phyloP scores from a whole-genome alignment of 106 monocot genomes.

The Apostasia ramifera region DNA sequence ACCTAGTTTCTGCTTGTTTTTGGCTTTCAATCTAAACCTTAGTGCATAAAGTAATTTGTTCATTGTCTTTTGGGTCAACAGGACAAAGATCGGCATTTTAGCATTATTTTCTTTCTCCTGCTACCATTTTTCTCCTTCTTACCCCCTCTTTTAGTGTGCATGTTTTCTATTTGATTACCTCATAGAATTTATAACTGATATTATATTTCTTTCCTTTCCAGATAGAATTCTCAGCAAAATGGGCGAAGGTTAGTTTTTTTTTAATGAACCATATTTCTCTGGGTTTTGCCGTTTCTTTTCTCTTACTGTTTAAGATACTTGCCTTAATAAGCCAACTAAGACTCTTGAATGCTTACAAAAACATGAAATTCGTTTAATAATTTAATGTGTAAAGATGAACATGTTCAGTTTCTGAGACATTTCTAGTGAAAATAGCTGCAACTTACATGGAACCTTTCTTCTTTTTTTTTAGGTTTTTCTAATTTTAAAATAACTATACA shows the following conservation, averaged over 20 bases:
- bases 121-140: not conserved
- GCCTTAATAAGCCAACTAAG: too few species aligned
- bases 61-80: not conserved
- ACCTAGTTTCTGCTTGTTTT: not conserved
- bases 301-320: not conserved
- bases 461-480: not conserved
- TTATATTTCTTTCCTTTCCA: slow-evolving; percentile 23
- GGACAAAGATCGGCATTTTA: not conserved
- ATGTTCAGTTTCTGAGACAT: not conserved
- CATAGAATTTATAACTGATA: slow-evolving; percentile 9
- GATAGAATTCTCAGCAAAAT: slow-evolving; percentile 95
- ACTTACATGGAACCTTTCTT: not conserved
- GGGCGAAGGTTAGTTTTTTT: slow-evolving; percentile 83
- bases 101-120: not conserved
- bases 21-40: not conserved
- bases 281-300: not conserved
- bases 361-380: not conserved
- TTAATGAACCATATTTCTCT: not conserved
- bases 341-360: too few species aligned
- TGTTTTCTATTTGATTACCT: not conserved
- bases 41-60: too few species aligned
- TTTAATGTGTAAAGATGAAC: not conserved
- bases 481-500: not conserved
- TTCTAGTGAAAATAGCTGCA: not conserved
- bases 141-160: not conserved